phyloP scores from a whole-genome alignment of 2,329 filamentous ascomycete species.

The Fusarium oxysporum region DNA sequence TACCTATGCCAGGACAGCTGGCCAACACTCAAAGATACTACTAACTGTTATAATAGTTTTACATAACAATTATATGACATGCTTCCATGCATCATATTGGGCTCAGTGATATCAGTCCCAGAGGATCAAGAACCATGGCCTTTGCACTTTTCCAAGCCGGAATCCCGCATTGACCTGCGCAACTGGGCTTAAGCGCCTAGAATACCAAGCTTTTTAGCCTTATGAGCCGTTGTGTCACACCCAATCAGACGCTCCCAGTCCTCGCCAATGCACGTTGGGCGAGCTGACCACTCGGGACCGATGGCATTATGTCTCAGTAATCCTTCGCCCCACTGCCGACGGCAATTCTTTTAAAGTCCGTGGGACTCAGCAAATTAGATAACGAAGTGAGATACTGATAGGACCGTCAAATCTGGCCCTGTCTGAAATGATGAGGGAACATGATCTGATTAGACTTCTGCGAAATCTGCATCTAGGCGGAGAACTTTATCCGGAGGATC shows the following conservation, averaged over 20 bases:
- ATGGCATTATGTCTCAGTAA: neutral
- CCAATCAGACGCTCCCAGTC: accelerated
- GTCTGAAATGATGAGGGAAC: neutral
- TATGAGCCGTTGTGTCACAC: too few relatives aligned
- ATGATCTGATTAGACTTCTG: neutral
- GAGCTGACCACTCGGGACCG: neutral
- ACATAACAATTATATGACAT: neutral
- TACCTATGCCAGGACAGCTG: accelerated
- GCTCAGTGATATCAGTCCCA: neutral
- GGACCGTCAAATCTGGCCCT: too few relatives aligned
- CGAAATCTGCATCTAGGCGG: neutral
- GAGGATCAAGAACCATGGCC: neutral
- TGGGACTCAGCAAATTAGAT: accelerated
- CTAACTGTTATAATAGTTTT: accelerated
- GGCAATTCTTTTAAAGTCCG: neutral
- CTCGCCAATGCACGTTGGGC: neutral
- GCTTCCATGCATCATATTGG: too few relatives aligned
- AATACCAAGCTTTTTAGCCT: neutral
- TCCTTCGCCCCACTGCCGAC: neutral
- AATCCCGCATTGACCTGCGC: neutral
- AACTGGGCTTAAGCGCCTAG: neutral
- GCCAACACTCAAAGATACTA: accelerated
- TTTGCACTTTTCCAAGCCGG: neutral
- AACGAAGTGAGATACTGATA: neutral
- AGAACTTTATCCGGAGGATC: neutral